Conservation (phyloP, 441 rosid genomes). For the Pelargonium myrrhifolium region DNA sequence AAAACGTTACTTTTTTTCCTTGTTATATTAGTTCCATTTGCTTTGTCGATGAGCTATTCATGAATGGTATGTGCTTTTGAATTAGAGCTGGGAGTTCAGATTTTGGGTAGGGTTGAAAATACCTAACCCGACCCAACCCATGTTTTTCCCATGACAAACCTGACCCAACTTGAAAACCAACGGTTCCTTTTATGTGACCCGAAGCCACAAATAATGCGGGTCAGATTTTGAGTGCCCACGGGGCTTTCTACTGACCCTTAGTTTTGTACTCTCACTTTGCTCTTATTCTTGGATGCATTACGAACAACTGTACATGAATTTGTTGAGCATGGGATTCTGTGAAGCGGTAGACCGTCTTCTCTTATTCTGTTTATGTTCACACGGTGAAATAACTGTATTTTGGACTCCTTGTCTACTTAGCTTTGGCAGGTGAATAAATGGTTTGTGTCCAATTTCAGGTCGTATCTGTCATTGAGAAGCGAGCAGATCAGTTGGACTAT, state of each 20-base stretch:
- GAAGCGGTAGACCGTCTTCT: not conserved
- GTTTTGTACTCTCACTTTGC: not conserved
- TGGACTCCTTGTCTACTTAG: not conserved
- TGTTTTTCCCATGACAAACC: too few relatives aligned
- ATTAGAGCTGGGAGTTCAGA: too few relatives aligned
- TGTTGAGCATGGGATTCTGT: too few relatives aligned
- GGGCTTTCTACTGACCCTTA: not conserved
- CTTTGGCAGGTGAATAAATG: not conserved
- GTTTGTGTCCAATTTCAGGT: slow-evolving; percentile 37
- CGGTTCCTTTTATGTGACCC: too few relatives aligned
- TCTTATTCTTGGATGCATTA: too few relatives aligned
- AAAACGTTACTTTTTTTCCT: slow-evolving; percentile 13
- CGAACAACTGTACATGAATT: too few relatives aligned
- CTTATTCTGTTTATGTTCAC: not conserved
- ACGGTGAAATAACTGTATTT: too few relatives aligned
- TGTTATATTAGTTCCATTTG: not conserved
- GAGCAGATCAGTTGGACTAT: slow-evolving; percentile 91
- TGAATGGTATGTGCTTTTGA: not conserved
- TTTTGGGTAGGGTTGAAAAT: too few relatives aligned
- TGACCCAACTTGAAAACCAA: too few relatives aligned
- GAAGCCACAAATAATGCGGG: too few relatives aligned
- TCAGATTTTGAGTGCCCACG: too few relatives aligned
- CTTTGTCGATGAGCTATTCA: not conserved
- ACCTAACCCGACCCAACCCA: too few relatives aligned
- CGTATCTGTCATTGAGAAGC: slow-evolving; percentile 65